phyloP scores from a whole-genome alignment of 768 basidiomycete species.

The Grammothele lineata region DNA sequence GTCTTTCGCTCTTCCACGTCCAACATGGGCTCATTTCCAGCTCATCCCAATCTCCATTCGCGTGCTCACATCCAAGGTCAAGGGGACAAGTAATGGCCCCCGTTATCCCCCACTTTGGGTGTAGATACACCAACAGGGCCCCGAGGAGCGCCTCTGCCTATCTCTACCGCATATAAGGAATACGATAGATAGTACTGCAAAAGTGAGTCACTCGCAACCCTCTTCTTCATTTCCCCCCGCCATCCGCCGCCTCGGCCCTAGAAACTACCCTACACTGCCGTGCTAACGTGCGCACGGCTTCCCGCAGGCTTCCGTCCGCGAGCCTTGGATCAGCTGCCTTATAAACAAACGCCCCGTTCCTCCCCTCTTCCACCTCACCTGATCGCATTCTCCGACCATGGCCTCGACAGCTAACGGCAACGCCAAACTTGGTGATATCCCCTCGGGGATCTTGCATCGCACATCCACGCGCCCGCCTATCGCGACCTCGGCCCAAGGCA shows the following conservation, averaged over 20 bases:
- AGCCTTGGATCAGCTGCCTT: neutral
- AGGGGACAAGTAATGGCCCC: too few relatives aligned
- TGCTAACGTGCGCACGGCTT: neutral
- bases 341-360: neutral
- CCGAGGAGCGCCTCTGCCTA: too few relatives aligned
- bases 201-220: too few relatives aligned
- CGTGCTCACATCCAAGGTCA: too few relatives aligned
- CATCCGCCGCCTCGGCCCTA: neutral
- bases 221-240: too few relatives aligned
- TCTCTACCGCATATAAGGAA: too few relatives aligned
- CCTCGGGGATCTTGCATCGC: constrained; percentile 33
- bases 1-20: too few relatives aligned
- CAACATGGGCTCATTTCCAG: too few relatives aligned
- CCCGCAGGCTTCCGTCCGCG: neutral
- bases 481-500: constrained; percentile 60
- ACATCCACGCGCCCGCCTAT: constrained; percentile 74
- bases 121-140: too few relatives aligned
- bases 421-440: constrained; percentile 9
- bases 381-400: neutral
- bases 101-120: too few relatives aligned
- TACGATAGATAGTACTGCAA: too few relatives aligned
- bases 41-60: too few relatives aligned
- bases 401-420: constrained; percentile 4
- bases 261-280: neutral
- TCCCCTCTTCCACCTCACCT: neutral